Conservation (phyloP, 2,329 filamentous ascomycete genomes). For the Verticillium alfalfae region DNA sequence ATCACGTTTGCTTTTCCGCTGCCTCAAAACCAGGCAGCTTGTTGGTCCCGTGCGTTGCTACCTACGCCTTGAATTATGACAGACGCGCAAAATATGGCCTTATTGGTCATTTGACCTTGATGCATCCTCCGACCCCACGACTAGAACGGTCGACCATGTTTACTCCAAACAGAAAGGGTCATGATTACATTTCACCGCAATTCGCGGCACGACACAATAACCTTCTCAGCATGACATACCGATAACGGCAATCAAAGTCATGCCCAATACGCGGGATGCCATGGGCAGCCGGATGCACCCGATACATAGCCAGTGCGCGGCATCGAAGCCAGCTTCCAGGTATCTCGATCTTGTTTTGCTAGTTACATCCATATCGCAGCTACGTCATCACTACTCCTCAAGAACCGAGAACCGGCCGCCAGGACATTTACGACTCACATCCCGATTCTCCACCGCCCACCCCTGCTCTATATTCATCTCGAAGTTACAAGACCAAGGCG, state of each 20-base stretch:
- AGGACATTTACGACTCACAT: background rate
- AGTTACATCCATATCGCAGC: background rate
- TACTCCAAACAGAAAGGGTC: too few relatives aligned
- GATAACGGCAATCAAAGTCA: background rate
- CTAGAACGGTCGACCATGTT: background rate
- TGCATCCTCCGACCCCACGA: background rate
- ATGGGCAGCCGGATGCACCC: background rate
- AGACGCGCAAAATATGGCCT: background rate
- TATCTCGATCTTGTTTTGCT: background rate
- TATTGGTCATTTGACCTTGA: background rate
- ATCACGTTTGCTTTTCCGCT: background rate
- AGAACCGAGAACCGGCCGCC: background rate
- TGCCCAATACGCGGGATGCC: background rate
- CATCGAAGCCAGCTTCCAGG: background rate
- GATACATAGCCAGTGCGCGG: background rate
- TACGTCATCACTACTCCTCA: background rate
- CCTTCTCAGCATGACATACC: background rate
- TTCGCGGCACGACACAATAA: background rate
- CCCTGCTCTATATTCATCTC: background rate
- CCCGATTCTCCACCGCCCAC: background rate
- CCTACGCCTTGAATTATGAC: background rate
- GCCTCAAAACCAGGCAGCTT: background rate
- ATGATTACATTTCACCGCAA: background rate
- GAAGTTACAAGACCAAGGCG: background rate
- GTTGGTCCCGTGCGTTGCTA: background rate